phyloP scores from a whole-genome alignment of 768 basidiomycete species.

The Lentinula boryana region DNA sequence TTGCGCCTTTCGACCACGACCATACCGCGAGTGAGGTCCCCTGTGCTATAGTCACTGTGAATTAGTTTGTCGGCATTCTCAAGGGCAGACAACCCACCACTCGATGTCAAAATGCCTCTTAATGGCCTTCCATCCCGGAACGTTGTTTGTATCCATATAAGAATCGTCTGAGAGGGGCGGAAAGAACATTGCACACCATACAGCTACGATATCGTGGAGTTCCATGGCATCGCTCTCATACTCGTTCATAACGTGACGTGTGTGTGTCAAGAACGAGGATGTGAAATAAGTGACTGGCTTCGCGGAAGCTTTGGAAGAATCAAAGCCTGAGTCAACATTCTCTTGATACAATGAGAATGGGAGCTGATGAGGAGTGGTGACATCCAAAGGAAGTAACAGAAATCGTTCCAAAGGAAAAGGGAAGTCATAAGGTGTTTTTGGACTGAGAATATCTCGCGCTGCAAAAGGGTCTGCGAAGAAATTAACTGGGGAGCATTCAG shows the following conservation, averaged over 20 bases:
- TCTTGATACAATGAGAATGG: conserved; percentile 59
- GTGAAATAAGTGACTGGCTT: conserved; percentile 68
- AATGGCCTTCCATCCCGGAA: conserved; percentile 50
- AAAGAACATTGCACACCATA: conserved; percentile 81
- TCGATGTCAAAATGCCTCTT: conserved; percentile 63
- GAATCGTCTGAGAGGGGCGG: conserved; percentile 38
- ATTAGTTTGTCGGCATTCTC: not conserved
- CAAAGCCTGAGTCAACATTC: conserved; percentile 59
- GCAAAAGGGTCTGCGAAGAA: conserved; percentile 87
- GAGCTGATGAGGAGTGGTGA: conserved; percentile 76
- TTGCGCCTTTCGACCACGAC: conserved; percentile 75
- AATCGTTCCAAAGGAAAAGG: conserved; percentile 66
- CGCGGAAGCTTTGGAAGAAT: conserved; percentile 41
- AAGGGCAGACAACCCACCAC: conserved; percentile 33
- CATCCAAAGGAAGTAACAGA: conserved; percentile 71
- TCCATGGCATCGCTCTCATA: conserved; percentile 86
- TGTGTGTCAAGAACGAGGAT: conserved; percentile 69
- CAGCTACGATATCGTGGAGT: conserved; percentile 83
- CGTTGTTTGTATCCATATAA: conserved; percentile 18
- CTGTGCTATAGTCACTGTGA: conserved; percentile 36
- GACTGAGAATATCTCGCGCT: conserved; percentile 59
- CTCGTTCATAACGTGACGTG: conserved; percentile 68
- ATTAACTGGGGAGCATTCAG: conserved; percentile 46
- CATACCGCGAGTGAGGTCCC: conserved; percentile 84
- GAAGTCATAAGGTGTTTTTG: conserved; percentile 33